Evolutionary conservation across 1,284 basidiomycete species (phyloP), one percentile per base, ranked within the genome.

Genomic region (Ganoderma meredithae): DNA sequence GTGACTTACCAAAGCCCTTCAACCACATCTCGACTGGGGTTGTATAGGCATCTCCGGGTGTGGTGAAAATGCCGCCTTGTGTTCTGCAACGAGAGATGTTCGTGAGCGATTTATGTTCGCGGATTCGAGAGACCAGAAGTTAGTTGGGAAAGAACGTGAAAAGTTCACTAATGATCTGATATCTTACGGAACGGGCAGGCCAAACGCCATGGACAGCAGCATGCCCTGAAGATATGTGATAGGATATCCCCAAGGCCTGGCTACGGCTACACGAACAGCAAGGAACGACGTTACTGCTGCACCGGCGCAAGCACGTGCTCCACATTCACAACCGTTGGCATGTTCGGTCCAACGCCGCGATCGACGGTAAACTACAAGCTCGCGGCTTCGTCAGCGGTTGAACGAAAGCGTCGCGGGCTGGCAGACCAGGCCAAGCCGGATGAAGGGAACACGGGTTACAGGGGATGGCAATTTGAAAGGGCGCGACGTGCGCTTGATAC

Each of bases 1-100:
- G 39, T 39, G 39, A 82, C 90, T 80, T 76, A 94, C 92, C 92
- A 65, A 95, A 85, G 12, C 85, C 91, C 79, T 92, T 92, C 64
- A 94, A 86, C 91, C 93, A 94, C 91, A 95, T 93, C 75, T 94
- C 92, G 43, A 94, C 86, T 1, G 93, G 93, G 4, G 91, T 92
- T 40, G 92, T 94, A 76, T 92, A 93, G 33, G 91, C 91, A 80
- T 94, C 92, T 41, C 92, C 92, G 3, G 91, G 90, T 0, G 92
- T 92, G 52, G 92, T 94, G 79, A 94, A 93, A 70, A 94, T 92
- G 7, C 93, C 93, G 53, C 92, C 91, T 72, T 92, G 90, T 0
- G 93, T 95, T 78, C 93, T 95, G 75, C 7, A 44, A 56, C 25
- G 7, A n/a, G 39, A 25, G 10, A n/a, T n/a, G n/a, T n/a, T n/a